Percentiles rank a stretch among this genome's conserved stretches.
Conservation (phyloP, 148 eudicot species). For the Vaccinium corymbosum region DNA sequence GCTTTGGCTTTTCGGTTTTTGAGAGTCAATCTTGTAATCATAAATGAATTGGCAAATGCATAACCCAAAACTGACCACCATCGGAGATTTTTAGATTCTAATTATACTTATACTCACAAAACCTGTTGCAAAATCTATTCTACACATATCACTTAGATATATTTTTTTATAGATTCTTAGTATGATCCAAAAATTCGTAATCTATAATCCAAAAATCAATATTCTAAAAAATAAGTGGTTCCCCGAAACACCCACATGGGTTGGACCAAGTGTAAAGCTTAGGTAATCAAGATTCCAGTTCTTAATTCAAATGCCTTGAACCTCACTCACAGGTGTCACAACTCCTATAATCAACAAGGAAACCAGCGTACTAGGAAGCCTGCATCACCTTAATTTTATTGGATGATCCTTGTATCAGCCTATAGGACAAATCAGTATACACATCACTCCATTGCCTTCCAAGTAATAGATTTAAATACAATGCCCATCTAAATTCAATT, state of each 20-base stretch:
- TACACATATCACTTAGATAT: no score
- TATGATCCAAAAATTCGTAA: no score
- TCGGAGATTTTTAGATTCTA: no score
- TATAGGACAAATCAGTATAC: not conserved
- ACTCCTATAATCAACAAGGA: not conserved
- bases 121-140: no score
- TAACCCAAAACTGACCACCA: no score
- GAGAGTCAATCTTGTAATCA: no score
- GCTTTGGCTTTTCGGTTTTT: no score
- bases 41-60: no score
- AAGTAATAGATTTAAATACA: not conserved
- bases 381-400: not conserved
- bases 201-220: no score
- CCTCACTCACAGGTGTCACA: not conserved
- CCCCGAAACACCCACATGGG: not conserved
- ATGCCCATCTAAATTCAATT: not conserved
- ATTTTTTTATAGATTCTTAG: no score
- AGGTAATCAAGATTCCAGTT: not conserved
- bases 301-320: not conserved
- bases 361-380: not conserved
- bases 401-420: not conserved
- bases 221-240: no score
- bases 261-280: not conserved
- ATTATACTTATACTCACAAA: no score
- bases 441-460: not conserved